Base-by-base conservation (phyloP, 441 rosid species). In the Geranium incanum region DNA sequence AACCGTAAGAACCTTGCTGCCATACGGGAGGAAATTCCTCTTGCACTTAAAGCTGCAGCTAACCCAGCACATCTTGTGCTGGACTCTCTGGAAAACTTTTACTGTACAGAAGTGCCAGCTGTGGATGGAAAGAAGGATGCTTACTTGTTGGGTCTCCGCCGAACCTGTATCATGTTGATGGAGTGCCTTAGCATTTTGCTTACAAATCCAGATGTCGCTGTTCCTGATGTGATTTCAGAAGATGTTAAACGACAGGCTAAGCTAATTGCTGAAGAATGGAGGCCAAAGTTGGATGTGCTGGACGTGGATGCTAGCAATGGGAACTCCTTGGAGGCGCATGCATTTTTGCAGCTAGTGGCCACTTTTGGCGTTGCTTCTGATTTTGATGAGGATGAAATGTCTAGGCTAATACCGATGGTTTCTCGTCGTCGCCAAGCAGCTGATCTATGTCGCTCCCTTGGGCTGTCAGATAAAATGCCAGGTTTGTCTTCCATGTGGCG, bases 291-390 rank as follows among this genome's bases (percentile, higher is more conserved):
- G 80, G 91, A 84, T 79, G 70, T 79, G 72, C 83, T 95, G 45
- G 99, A 95, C 72, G 68, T 88, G 79, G 96, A 88, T 79, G 89
- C 84, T 67, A 88, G 93, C 85, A 92, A 89, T 78, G 99, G 99
- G 71, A 95, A 95, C 77, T 95, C 97, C 36, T 86, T 95, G 88
- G 99, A 95, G 85, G 99, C 97, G 68, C 99, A 95, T 87, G 99
- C 97, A 39, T 95, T 92, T 77, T 81, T 95, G 81, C 97, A 95
- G 78, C 94, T 95, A 67, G 84, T 95, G 63, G 92, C 91, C 60
- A 92, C 93, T 68, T 95, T 92, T 83, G 88, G 81, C 48, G 86
- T 95, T 82, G 94, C 91, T 72, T 88, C 96, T 36, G 88, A 82
- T 78, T 92, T 90, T 75, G 77, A 88, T 1, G 95, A 75, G 80